Base-by-base conservation (phyloP, 306 rosid genomes). In the Vigna angularis region DNA sequence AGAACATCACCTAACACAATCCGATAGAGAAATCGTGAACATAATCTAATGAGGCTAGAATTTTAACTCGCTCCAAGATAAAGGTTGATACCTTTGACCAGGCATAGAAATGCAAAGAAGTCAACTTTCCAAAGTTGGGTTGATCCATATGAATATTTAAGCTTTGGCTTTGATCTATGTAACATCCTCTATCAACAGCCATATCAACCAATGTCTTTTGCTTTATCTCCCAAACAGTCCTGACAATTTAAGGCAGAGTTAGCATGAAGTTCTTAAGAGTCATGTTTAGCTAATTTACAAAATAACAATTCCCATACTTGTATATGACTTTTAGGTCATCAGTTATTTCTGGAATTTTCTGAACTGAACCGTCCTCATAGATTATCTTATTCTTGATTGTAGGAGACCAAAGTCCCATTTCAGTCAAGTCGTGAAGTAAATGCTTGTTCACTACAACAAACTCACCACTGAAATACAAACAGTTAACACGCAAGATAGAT, bases 201-300 rank as follows among this genome's bases (percentile, higher is more conserved):
- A 93, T 93, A 73, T 93, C 98, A 13, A 93, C 98, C 79, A 91
- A 73, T 20, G 95, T 91, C 86, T 81, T 91, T 81, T 93, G 98
- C 87, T 93, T 93, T 77, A 93, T 93, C 89, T 93, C 96, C 98
- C 97, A 93, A 59, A 93, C 96, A 86, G 98, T 93, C 70, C 97
- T 93, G 90, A 49, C 24, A 68, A 66, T 26, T 75, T 32, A 18
- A 82, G 45, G 34, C 30, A 52, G 22, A 51, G 42, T 80, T 71
- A 88, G 85, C 79, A 79, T 70, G 72, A 48, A 58, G 32, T 66
- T 26, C 52, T 64, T 1, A 71, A 42, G 40, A 47, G 10, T 50
- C 30, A 22, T 52, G 61, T n/a, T 12, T 1, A 1, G 50, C 64
- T 10, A 11, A 48, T 40, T 63, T 28, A 66, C 7, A 51, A 57